Base-by-base conservation (phyloP, 148 eudicot genomes). In the Vaccinium myrtillus region DNA sequence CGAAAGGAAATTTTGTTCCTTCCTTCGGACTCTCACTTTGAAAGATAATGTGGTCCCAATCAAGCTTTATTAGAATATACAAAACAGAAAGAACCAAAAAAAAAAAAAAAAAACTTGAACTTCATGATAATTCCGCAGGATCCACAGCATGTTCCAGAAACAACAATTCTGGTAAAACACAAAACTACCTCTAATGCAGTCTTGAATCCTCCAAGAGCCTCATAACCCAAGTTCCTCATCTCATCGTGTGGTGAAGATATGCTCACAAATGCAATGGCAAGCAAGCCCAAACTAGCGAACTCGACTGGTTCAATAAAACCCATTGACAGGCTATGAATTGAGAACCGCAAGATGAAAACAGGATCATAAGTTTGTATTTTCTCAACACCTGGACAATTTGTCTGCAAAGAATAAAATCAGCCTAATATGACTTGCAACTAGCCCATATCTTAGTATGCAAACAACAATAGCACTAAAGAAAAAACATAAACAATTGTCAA, bases 281-380 rank as follows among this genome's bases (percentile, higher is more conserved):
- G 98, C 90, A 97, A 88, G 78, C 99, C 98, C 65, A 91, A 87
- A 89, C 93, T 93, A 86, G 96, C 95, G 87, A 94, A 95, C 88
- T 97, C 99, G 85, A 90, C 23, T 25, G 98, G 93, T 83, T 97
- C 98, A 81, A 95, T 84, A 90, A 89, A 94, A 83, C 87, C 90
- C 95, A 90, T 90, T 27, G 93, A 90, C 91, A 97, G 87, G 83
- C 93, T 85, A 84, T 95, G 96, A 88, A 93, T 90, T 19, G 99
- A 92, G 83, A 97, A 91, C 65, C 88, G 92, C 91, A 97, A 90
- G 86, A 97, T 84, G 89, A 93, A 97, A 84, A 91, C 93, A 75
- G 99, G 99, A 88, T 97, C 98, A 90, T 96, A 96, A 43, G 83
- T 82, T 55, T 81, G 91, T 83, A 85, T 63, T 69, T 86, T 87